These are phyloP conservation scores for Aegilops longissima DNA, from an alignment of 176 grass and related monocot genomes.

Conservation along the genomic window DNA sequence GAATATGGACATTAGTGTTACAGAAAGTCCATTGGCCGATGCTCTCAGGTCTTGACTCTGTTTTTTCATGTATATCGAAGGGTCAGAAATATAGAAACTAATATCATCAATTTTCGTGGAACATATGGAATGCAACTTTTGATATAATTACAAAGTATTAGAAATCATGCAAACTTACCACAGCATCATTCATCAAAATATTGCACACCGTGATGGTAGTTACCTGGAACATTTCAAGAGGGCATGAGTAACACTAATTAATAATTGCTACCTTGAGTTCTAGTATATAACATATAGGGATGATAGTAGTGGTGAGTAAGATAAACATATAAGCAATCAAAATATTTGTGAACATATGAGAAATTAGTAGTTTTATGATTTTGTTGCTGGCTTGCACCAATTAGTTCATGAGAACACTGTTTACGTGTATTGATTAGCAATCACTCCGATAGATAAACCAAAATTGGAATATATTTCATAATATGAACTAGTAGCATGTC, in stretches of 20 bases:
- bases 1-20: conserved; percentile 59
- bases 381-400: neutral
- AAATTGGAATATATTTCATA: neutral
- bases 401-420: neutral
- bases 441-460: neutral
- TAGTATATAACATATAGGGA: conserved; percentile 9
- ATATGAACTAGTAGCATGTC: neutral
- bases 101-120: neutral
- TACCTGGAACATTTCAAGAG: conserved; percentile 42
- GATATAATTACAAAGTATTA: neutral
- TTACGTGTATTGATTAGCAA: neutral
- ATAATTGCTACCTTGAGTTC: neutral
- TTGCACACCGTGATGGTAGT: conserved; percentile 55
- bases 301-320: neutral
- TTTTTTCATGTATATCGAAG: neutral
- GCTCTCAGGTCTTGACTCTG: conserved; percentile 63
- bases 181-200: conserved; percentile 67
- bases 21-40: conserved; percentile 56
- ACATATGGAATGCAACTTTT: neutral
- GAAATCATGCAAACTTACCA: conserved; percentile 45
- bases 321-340: neutral
- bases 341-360: neutral
- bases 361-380: neutral
- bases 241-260: conserved; percentile 7
- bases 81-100: conserved; percentile 22